Percentiles rank a stretch among this genome's conserved stretches.
Evolutionary conservation across 1,284 basidiomycete genomes (phyloP).

Genomic region (Ceratobasidium theobromae): DNA sequence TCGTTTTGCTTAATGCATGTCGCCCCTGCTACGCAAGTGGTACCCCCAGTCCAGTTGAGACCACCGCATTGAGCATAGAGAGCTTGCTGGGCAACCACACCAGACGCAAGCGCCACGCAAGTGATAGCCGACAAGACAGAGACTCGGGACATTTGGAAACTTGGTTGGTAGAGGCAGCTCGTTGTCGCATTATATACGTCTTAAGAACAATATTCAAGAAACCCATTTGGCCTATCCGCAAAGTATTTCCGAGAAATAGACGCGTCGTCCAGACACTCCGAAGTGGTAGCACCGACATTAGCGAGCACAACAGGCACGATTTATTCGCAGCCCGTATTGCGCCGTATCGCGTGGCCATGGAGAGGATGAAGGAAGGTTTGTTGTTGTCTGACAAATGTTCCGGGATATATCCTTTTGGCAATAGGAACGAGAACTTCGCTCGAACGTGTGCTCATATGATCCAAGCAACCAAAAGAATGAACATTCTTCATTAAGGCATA

Average conservation of each 20-base stretch:
- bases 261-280: neutral
- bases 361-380: neutral
- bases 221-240: neutral
- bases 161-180: neutral
- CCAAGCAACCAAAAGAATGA: neutral
- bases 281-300: constrained; percentile 1
- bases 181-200: neutral
- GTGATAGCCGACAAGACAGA: constrained; percentile 1
- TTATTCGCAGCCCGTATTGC: neutral
- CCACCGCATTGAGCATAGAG: constrained; percentile 30
- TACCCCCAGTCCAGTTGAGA: constrained; percentile 9
- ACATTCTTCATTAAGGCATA: neutral
- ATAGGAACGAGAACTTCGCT: neutral
- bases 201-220: neutral
- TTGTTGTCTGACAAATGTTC: neutral
- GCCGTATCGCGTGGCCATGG: constrained; percentile 2
- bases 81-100: constrained; percentile 11
- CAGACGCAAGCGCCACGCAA: neutral
- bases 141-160: constrained; percentile 7
- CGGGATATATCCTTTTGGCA: constrained; percentile 5
- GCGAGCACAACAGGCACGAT: neutral
- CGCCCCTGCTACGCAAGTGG: constrained; percentile 31
- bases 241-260: constrained; percentile 10
- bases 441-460: neutral
- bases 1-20: constrained; percentile 27